Percentiles rank a stretch among this genome's conserved stretches.
Conservation (phyloP, 352 stramenopile species). For the Albugo candida region DNA sequence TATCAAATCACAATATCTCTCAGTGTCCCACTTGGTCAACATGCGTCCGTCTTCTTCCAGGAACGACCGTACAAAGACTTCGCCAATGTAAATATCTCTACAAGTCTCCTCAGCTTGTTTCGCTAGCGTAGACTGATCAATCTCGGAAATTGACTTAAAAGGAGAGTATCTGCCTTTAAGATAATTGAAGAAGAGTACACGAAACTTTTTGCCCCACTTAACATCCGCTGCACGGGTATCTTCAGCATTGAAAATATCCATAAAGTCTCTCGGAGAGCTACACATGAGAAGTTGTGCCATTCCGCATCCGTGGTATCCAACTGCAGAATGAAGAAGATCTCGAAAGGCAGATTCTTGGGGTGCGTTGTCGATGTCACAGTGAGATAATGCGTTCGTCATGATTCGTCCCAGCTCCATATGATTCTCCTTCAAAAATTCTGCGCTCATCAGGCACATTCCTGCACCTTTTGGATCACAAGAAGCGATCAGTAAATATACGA, state of each 20-base stretch:
- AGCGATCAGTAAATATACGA: slow-evolving; percentile 50
- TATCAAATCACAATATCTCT: slow-evolving; percentile 50
- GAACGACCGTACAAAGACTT: slow-evolving; percentile 67
- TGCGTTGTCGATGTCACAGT: not conserved
- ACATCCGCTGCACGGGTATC: slow-evolving; percentile 54
- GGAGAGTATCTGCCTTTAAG: slow-evolving; percentile 43
- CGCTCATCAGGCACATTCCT: slow-evolving; percentile 45
- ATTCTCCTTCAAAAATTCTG: slow-evolving; percentile 58
- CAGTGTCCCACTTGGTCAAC: slow-evolving; percentile 43
- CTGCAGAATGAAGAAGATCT: slow-evolving; percentile 34
- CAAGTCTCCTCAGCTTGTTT: slow-evolving; percentile 16
- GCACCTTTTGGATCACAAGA: slow-evolving; percentile 59
- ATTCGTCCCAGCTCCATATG: slow-evolving; percentile 8
- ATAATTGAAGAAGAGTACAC: slow-evolving; percentile 30
- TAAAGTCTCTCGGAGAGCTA: slow-evolving; percentile 23
- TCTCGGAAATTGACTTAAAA: slow-evolving; percentile 7
- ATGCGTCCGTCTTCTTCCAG: slow-evolving; percentile 65
- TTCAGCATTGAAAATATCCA: slow-evolving; percentile 48
- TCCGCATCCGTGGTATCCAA: slow-evolving; percentile 49
- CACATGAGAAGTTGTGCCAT: slow-evolving; percentile 36
- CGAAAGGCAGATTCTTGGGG: slow-evolving; percentile 27
- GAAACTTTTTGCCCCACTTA: slow-evolving; percentile 41
- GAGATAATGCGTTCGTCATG: not conserved
- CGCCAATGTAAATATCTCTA: slow-evolving; percentile 45
- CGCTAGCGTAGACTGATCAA: slow-evolving; percentile 1